These are phyloP conservation scores for Roridomyces roridus DNA, from an alignment of 768 basidiomycete species.

Conservation along the genomic window DNA sequence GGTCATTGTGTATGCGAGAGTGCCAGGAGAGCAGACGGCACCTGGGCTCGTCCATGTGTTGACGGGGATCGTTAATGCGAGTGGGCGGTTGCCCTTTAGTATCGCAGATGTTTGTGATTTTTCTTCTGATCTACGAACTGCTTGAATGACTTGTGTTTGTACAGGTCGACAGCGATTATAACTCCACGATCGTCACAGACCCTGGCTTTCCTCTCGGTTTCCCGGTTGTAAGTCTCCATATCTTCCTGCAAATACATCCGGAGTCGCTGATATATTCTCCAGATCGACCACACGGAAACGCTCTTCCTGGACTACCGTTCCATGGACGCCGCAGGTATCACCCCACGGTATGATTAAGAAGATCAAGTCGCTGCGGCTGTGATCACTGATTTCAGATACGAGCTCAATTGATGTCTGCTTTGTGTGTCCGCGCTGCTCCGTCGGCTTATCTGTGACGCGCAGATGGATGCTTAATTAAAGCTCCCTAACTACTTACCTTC, in stretches of 20 bases:
- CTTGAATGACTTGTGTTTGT: neutral
- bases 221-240: slow-evolving; percentile 8
- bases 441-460: too few relatives aligned
- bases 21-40: slow-evolving; percentile 78
- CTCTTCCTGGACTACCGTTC: slow-evolving; percentile 72
- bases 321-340: slow-evolving; percentile 59
- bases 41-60: slow-evolving; percentile 79
- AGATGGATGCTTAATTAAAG: too few relatives aligned
- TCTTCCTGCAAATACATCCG: neutral
- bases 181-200: slow-evolving; percentile 47
- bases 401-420: too few relatives aligned
- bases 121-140: slow-evolving; percentile 31
- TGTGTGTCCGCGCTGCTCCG: too few relatives aligned
- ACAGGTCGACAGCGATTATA: slow-evolving; percentile 31
- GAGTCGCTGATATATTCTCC: neutral
- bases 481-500: too few relatives aligned
- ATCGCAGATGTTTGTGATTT: slow-evolving; percentile 61
- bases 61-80: slow-evolving; percentile 79
- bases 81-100: slow-evolving; percentile 69
- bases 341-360: slow-evolving; percentile 65
- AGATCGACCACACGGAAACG: slow-evolving; percentile 36
- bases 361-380: too few relatives aligned
- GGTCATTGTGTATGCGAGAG: slow-evolving; percentile 62
- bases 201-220: slow-evolving; percentile 42
- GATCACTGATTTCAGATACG: too few relatives aligned